These are phyloP conservation scores for Artemisia annua DNA, from an alignment of 129 eudicot species.

Conservation along the genomic window DNA sequence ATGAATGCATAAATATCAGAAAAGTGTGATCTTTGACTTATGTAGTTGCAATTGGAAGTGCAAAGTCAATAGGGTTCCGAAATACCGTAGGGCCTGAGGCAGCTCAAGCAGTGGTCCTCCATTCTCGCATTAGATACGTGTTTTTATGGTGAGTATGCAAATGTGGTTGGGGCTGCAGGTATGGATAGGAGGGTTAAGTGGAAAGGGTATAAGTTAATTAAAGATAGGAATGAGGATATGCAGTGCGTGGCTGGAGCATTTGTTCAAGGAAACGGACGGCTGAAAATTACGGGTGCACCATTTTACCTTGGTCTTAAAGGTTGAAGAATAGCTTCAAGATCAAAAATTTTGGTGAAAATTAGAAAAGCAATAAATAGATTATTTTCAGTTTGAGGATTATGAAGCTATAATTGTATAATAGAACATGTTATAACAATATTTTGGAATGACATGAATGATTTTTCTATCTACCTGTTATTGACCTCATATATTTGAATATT, in stretches of 20 bases:
- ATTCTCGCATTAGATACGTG: neutral
- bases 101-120: slow-evolving; percentile 5
- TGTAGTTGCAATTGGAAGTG: slow-evolving; percentile 8
- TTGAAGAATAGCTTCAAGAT: no score
- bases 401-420: neutral
- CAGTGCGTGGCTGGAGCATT: neutral
- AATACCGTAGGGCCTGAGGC: neutral
- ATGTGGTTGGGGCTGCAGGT: neutral
- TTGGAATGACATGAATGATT: neutral
- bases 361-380: no score
- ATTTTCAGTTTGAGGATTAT: no score
- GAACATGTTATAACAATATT: neutral
- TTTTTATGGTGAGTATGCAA: slow-evolving; percentile 9
- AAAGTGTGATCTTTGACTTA: neutral
- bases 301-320: neutral
- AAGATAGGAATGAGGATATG: slow-evolving; percentile 6
- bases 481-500: neutral
- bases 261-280: neutral
- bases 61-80: slow-evolving; percentile 3
- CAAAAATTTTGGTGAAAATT: no score
- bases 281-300: neutral
- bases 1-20: neutral
- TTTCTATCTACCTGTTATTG: neutral
- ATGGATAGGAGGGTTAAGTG: slow-evolving; percentile 5
- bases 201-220: slow-evolving; percentile 5